Conservation (phyloP, 768 basidiomycete genomes). For the Tricholoma sp. region DNA sequence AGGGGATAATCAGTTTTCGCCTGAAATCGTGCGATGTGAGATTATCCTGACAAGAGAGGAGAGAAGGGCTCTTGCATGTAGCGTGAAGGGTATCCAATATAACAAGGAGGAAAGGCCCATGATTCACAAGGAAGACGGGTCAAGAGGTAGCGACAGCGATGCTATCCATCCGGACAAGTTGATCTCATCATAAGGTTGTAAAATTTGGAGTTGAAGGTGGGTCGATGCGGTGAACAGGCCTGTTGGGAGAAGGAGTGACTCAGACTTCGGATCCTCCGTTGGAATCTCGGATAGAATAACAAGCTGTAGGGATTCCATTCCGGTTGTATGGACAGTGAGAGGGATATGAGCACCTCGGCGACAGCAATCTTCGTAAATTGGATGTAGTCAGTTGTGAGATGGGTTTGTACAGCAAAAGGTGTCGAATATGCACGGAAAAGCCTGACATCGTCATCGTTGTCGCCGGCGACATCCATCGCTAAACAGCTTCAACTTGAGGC, state of each 20-base stretch:
- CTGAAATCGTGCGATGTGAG: conserved; percentile 17
- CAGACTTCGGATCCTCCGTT: conserved; percentile 42
- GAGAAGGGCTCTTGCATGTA: conserved; percentile 18
- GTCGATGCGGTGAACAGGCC: conserved; percentile 49
- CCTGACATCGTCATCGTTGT: conserved; percentile 15
- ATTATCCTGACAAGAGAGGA: conserved; percentile 42
- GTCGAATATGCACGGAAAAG: conserved; percentile 45
- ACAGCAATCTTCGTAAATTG: conserved; percentile 47
- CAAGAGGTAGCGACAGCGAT: neutral
- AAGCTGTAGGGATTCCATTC: conserved; percentile 25
- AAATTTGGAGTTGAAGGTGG: conserved; percentile 25
- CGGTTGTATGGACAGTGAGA: neutral
- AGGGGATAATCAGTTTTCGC: conserved; percentile 1
- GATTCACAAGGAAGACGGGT: too few relatives aligned
- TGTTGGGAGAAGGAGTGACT: conserved; percentile 45
- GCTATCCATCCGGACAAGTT: too few relatives aligned
- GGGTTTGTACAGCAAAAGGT: conserved; percentile 41
- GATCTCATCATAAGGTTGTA: conserved; percentile 43
- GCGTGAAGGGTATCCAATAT: conserved; percentile 3
- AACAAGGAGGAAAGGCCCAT: too few relatives aligned
- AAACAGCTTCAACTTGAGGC: too few relatives aligned
- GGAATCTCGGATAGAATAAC: conserved; percentile 41
- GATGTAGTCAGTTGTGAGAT: conserved; percentile 53
- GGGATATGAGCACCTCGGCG: conserved; percentile 24
- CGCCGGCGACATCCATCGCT: conserved; percentile 2